Conservation (phyloP, 2,329 filamentous ascomycete genomes). For the Sporothrix brasiliensis region DNA sequence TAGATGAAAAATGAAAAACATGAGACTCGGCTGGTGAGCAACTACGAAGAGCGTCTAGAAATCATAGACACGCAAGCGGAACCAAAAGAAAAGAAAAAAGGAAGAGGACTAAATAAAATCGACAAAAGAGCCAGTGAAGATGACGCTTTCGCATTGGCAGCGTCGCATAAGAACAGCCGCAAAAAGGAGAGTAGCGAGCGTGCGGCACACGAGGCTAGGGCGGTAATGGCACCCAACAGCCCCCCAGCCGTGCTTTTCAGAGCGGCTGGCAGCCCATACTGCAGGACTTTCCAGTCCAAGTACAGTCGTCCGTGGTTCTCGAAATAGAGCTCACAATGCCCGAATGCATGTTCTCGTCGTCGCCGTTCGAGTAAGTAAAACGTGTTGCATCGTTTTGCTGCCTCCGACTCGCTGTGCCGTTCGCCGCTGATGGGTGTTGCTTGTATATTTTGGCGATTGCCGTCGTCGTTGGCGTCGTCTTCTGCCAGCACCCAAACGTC, state of each 20-base stretch:
- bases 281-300: not conserved
- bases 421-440: not conserved
- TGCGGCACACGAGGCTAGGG: not conserved
- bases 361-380: not conserved
- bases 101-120: not conserved
- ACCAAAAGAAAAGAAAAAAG: not conserved
- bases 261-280: not conserved
- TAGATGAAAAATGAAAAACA: not conserved
- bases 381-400: not conserved
- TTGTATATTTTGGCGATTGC: not conserved
- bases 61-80: conserved; percentile 18
- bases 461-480: conserved; percentile 8
- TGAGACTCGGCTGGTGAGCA: conserved; percentile 29
- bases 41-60: conserved; percentile 12
- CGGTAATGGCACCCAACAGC: not conserved
- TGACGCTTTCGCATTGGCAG: not conserved
- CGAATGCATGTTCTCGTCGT: not conserved
- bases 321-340: not conserved
- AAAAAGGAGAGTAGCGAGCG: not conserved
- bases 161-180: not conserved
- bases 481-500: conserved; percentile 2
- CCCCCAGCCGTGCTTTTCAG: conserved; percentile 2
- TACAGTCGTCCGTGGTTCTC: not conserved
- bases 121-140: not conserved
- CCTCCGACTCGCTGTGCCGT: not conserved